Evolutionary conservation across 1,284 basidiomycete species (phyloP), one percentile per base, ranked within the genome.

Genomic region (Leccinum proximum): DNA sequence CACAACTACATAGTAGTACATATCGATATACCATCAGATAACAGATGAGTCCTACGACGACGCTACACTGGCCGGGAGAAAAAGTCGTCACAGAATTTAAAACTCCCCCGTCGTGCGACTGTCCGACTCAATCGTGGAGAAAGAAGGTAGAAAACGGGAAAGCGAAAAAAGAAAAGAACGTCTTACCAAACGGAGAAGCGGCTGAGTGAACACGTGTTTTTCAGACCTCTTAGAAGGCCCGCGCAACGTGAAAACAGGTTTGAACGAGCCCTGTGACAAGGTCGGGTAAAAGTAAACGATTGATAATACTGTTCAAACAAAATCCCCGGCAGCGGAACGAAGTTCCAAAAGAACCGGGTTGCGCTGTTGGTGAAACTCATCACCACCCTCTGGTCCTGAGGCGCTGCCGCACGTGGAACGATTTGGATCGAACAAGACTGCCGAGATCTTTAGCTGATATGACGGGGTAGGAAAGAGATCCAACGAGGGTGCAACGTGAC

Each of bases 81-180:
- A 22, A 53, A 22, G 22, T 22, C 11, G 5, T 11, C 10, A 50
- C 11, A 50, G 11, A 50, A n/a, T 33, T 48, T 48, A 16, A 33
- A 33, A 10, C 7, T 18, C 50, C 65, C 7, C 22, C n/a, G 4
- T n/a, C 53, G 50, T 65, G 65, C 2, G 53, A 42, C 16, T n/a
- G n/a, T 26, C 66, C 63, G 67, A 70, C 38, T 6, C 30, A 18
- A 64, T 69, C 69, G 67, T 59, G 69, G 61, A 69, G 64, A 64
- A 67, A 63, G 69, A 70, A 69, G 67, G n/a, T 30, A 11, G 6
- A 30, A 67, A 18, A 33, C 33, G 33, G 18, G 66, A 67, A 22
- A 48, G 42, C 37, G 35, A 22, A 50, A 37, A 9, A 33, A 40
- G 38, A 40, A 40, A 40, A 40, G 38, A 40, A 42, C 42, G 6